Conservation (phyloP, 2,329 filamentous ascomycete genomes). For the Pezizomycotina sp. region DNA sequence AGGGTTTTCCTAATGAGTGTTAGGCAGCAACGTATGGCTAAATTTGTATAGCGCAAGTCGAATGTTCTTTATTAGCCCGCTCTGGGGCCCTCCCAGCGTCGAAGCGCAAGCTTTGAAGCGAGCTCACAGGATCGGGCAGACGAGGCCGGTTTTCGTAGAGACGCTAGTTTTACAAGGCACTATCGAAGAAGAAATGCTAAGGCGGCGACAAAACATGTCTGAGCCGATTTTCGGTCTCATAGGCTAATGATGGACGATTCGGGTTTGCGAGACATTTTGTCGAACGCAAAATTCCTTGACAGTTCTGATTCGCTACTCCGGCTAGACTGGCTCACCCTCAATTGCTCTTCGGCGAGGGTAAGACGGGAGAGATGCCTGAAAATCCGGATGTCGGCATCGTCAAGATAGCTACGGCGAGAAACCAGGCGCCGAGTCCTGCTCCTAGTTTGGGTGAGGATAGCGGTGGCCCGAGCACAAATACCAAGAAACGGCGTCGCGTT, state of each 20-base stretch:
- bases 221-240: slow-evolving; percentile 40
- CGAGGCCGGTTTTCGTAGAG: slow-evolving; percentile 62
- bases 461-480: too few relatives aligned
- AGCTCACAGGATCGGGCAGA: slow-evolving; percentile 74
- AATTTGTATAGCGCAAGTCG: slow-evolving; percentile 70
- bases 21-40: slow-evolving; percentile 70
- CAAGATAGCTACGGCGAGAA: slow-evolving; percentile 7
- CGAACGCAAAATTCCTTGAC: slow-evolving; percentile 37
- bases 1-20: slow-evolving; percentile 81
- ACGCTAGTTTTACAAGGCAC: slow-evolving; percentile 66
- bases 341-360: slow-evolving; percentile 31
- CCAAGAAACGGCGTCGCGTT: too few relatives aligned
- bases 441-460: too few relatives aligned
- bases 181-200: slow-evolving; percentile 69
- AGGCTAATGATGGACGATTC: slow-evolving; percentile 43
- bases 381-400: slow-evolving; percentile 12
- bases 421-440: too few relatives aligned
- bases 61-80: slow-evolving; percentile 78
- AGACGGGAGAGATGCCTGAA: slow-evolving; percentile 18
- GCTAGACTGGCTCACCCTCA: slow-evolving; percentile 31
- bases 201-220: slow-evolving; percentile 58
- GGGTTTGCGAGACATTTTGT: slow-evolving; percentile 42
- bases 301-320: slow-evolving; percentile 27
- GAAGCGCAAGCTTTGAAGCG: slow-evolving; percentile 86
- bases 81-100: slow-evolving; percentile 60